A percentile compares a stretch with the other conserved stretches of the same genome.
These are phyloP conservation scores for Sclerotinia trifoliorum DNA, from an alignment of 2,329 filamentous ascomycete species.

Conservation along the genomic window DNA sequence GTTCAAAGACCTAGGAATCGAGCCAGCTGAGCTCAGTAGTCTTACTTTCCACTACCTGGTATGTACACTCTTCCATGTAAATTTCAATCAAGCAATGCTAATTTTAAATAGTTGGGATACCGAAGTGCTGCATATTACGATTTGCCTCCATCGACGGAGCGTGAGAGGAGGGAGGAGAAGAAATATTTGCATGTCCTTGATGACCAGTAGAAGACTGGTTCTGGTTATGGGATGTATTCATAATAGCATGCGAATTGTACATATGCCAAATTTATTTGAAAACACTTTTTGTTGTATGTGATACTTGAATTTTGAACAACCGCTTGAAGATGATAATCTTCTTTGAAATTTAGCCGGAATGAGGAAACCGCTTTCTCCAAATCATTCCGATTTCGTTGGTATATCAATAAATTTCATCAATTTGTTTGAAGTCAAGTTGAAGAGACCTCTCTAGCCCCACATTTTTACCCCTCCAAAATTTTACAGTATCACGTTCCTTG, in stretches of 20 bases:
- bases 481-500: constrained; percentile 11
- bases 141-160: constrained; percentile 88
- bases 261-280: constrained; percentile 35
- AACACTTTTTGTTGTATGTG: constrained; percentile 7
- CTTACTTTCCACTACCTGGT: constrained; percentile 94
- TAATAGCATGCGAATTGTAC: constrained; percentile 39
- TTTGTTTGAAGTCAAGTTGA: background rate
- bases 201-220: constrained; percentile 61
- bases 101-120: constrained; percentile 70
- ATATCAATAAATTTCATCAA: background rate
- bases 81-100: background rate
- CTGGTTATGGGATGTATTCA: constrained; percentile 16
- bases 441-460: constrained; percentile 6
- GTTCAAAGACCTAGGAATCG: constrained; percentile 88
- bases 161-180: constrained; percentile 90
- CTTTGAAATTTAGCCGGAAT: background rate
- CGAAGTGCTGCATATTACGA: constrained; percentile 88
- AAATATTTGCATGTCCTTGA: constrained; percentile 95
- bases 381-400: background rate
- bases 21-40: constrained; percentile 80
- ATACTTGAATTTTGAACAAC: background rate
- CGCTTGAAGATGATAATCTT: background rate
- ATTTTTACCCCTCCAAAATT: constrained; percentile 17
- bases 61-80: constrained; percentile 35
- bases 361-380: background rate